A percentile compares a stretch with the other conserved stretches of the same genome.
phyloP scores from a whole-genome alignment of 371 early-diverging fungal genomes.

The Capillidium heterosporum region DNA sequence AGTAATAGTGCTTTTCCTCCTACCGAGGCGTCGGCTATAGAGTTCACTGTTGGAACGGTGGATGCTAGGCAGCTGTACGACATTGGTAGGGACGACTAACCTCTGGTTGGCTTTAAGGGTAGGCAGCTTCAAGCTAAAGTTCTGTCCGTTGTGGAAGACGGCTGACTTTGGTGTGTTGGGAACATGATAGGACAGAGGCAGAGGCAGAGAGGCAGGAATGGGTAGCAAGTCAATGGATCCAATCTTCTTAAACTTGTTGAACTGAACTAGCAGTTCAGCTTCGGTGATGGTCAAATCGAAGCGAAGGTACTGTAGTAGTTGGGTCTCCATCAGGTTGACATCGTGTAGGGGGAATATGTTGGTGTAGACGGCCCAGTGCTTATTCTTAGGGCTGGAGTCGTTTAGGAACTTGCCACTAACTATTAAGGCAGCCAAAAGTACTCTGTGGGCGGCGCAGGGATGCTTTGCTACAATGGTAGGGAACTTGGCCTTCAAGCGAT shows the following conservation, averaged over 20 bases:
- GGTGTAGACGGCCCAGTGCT: conserved; percentile 49
- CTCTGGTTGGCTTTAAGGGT: too few relatives aligned
- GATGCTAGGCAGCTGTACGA: too few relatives aligned
- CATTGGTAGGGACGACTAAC: too few relatives aligned
- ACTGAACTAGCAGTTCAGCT: not conserved
- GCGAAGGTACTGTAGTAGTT: not conserved
- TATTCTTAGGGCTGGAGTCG: conserved; percentile 54
- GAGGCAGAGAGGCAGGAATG: conserved; percentile 10
- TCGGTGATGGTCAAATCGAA: not conserved
- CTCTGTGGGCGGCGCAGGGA: conserved; percentile 55
- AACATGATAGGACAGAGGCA: conserved; percentile 29
- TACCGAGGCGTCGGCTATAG: too few relatives aligned
- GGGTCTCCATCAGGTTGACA: not conserved
- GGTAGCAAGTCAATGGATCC: not conserved
- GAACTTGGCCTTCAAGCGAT: conserved; percentile 17
- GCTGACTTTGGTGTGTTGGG: not conserved
- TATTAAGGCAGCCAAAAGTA: conserved; percentile 57
- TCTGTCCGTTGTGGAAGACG: too few relatives aligned
- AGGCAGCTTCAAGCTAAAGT: too few relatives aligned
- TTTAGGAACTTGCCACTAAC: conserved; percentile 52
- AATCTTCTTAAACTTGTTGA: not conserved
- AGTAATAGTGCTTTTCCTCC: too few relatives aligned
- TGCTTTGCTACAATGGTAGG: not conserved
- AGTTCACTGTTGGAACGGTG: too few relatives aligned
- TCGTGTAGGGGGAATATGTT: not conserved